Conservation (phyloP, 768 basidiomycete genomes). For the Lactarius indigo region DNA sequence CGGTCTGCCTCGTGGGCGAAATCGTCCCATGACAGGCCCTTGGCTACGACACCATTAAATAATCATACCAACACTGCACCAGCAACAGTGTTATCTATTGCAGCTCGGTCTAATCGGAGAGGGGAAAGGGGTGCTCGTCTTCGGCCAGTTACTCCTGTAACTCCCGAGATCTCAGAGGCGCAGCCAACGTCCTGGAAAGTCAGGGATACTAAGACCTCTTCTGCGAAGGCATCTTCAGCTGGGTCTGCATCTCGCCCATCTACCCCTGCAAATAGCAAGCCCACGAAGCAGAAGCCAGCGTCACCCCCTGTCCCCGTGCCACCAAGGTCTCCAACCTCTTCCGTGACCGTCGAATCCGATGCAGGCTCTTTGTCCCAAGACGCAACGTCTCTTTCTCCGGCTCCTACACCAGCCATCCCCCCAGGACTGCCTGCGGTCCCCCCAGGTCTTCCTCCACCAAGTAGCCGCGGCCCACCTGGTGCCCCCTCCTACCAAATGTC, state of each 20-base stretch:
- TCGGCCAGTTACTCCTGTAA: slow-evolving; percentile 43
- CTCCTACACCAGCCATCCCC: slow-evolving; percentile 46
- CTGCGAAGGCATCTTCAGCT: slow-evolving; percentile 44
- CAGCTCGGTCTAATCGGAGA: slow-evolving; percentile 26
- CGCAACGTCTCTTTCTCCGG: slow-evolving; percentile 31
- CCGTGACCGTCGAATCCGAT: slow-evolving; percentile 29
- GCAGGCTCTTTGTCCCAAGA: slow-evolving; percentile 28
- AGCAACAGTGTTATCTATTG: slow-evolving; percentile 1
- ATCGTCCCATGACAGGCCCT: slow-evolving; percentile 25
- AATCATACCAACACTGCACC: slow-evolving; percentile 29
- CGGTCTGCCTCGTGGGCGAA: slow-evolving; percentile 48
- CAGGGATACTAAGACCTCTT: slow-evolving; percentile 43
- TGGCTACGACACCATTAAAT: slow-evolving; percentile 30
- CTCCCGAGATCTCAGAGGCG: slow-evolving; percentile 24
- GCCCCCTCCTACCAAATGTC: slow-evolving; percentile 74
- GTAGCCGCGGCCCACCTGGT: slow-evolving; percentile 41
- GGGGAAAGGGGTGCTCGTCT: slow-evolving; percentile 27
- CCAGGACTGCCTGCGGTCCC: slow-evolving; percentile 53
- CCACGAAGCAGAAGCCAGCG: slow-evolving; percentile 12
- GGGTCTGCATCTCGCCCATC: slow-evolving; percentile 55
- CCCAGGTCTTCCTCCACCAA: slow-evolving; percentile 51
- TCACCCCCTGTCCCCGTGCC: slow-evolving; percentile 24
- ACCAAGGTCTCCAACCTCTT: slow-evolving; percentile 29
- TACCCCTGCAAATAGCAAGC: slow-evolving; percentile 42
- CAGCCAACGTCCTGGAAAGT: slow-evolving; percentile 19